Percentiles rank a stretch among this genome's conserved stretches.
These are phyloP conservation scores for Alternaria sp. DNA, from an alignment of 2,329 filamentous ascomycete genomes.

Conservation along the genomic window DNA sequence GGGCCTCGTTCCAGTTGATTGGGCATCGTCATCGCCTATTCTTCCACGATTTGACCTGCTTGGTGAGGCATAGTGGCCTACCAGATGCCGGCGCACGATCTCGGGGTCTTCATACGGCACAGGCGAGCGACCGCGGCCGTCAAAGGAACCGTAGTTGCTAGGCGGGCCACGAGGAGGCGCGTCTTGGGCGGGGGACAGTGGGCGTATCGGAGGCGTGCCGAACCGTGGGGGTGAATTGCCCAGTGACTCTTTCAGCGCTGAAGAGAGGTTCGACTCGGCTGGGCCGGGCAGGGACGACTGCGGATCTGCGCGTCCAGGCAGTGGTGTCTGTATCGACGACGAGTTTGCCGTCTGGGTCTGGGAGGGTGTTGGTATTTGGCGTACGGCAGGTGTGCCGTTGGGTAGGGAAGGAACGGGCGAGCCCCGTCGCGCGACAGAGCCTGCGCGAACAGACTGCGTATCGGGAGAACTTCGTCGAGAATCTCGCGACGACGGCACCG, in stretches of 20 bases:
- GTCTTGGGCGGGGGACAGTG: slow-evolving; percentile 61
- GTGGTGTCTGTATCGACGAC: slow-evolving; percentile 61
- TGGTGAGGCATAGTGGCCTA: slow-evolving; percentile 51
- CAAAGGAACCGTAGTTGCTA: slow-evolving; percentile 86
- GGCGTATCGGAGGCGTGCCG: slow-evolving; percentile 61
- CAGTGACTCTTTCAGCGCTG: slow-evolving; percentile 78
- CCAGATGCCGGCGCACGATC: slow-evolving; percentile 90
- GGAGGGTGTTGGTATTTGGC: slow-evolving; percentile 58
- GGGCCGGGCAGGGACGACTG: slow-evolving; percentile 72
- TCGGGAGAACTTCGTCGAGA: slow-evolving; percentile 37
- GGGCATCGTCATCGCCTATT: slow-evolving; percentile 33
- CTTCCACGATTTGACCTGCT: slow-evolving; percentile 38
- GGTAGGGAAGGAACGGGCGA: slow-evolving; percentile 59
- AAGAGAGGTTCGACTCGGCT: slow-evolving; percentile 85
- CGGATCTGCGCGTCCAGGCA: slow-evolving; percentile 65
- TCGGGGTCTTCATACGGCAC: slow-evolving; percentile 85
- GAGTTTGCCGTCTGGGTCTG: slow-evolving; percentile 55
- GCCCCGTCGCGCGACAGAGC: slow-evolving; percentile 61
- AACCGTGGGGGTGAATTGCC: slow-evolving; percentile 73
- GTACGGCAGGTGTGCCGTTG: slow-evolving; percentile 55
- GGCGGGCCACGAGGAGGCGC: slow-evolving; percentile 61
- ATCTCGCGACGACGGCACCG: slow-evolving; percentile 31
- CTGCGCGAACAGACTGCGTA: slow-evolving; percentile 55
- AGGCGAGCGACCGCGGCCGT: slow-evolving; percentile 64
- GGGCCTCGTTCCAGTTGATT: slow-evolving; percentile 52